Base-by-base conservation (phyloP, 495 filamentous ascomycete genomes). In the Viridothelium virens region DNA sequence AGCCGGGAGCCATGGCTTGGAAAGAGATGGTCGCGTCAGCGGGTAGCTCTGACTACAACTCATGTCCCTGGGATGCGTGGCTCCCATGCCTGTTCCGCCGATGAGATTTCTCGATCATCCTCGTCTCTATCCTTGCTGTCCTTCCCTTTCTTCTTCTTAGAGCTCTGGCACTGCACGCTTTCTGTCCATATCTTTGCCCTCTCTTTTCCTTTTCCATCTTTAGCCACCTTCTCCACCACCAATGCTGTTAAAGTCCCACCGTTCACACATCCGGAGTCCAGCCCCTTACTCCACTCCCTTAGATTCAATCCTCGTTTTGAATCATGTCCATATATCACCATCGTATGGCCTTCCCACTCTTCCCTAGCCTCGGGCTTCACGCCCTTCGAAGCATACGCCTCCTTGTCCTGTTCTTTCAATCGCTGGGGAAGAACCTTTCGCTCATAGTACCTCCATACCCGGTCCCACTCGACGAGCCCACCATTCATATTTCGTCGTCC, bases 321-420 rank as follows among this genome's bases (percentile, higher is more conserved):
- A 74, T 97, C 90, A 73, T 98, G 94, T 2, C 93, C 94, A 73
- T 96, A 98, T 61, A 89, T 80, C 31, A 94, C 84, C 25, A 88
- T 87, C 63, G 70, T 65, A 50, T 63, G n/a, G 41, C n/a, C 53
- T 70, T 78, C 1, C 75, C 72, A 36, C 76, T 70, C 2, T 61
- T 61, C 71, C 62, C 65, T 62, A 44, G 44, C 38, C 7, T 36
- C 36, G 5, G 53, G 31, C 53, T 59, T 59, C 11, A 59, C 31
- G 3, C 53, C 31, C 31, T 18, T 34, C 5, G 33, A 18, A 14
- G 53, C 53, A 36, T 34, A 59, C 10, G 53, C 53, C 31, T 59
- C 25, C 36, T 59, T 33, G 31, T 59, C 53, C 14, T 59, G 53
- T 31, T 33, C 53, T 36, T 59, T 59, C 7, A 59, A 31, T 7